Evolutionary conservation across 352 stramenopile genomes (phyloP).

Genomic region (Phytophthora agathidicida): DNA sequence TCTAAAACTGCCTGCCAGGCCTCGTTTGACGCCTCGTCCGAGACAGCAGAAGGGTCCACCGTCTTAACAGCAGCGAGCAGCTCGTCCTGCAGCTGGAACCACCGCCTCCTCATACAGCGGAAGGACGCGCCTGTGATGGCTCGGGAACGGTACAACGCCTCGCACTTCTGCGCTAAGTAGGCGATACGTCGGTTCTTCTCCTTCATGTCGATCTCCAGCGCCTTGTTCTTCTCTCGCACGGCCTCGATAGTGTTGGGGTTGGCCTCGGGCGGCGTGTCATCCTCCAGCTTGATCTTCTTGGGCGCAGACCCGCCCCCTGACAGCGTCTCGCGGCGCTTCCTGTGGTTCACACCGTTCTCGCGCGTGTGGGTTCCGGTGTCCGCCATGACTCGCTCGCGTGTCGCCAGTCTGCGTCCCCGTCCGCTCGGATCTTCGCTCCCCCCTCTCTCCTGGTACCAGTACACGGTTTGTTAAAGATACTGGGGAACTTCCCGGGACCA

Average conservation of each 20-base stretch:
- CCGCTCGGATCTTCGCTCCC: slow-evolving; percentile 33
- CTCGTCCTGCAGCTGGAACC: slow-evolving; percentile 74
- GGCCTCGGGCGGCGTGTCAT: slow-evolving; percentile 62
- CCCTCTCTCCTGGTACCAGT: slow-evolving; percentile 7
- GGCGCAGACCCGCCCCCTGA: slow-evolving; percentile 19
- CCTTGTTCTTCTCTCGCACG: slow-evolving; percentile 76
- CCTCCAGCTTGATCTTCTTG: slow-evolving; percentile 79
- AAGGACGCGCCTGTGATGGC: slow-evolving; percentile 57
- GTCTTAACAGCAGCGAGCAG: slow-evolving; percentile 35
- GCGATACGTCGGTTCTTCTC: slow-evolving; percentile 86
- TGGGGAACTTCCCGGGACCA: too few species aligned
- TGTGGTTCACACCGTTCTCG: slow-evolving; percentile 40
- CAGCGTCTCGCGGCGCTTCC: slow-evolving; percentile 47
- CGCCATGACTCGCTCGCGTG: slow-evolving; percentile 23
- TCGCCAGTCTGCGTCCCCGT: slow-evolving; percentile 10
- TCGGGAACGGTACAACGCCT: slow-evolving; percentile 64
- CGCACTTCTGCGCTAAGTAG: slow-evolving; percentile 71
- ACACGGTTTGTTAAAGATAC: too few species aligned
- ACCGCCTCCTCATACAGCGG: slow-evolving; percentile 63
- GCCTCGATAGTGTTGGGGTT: slow-evolving; percentile 81
- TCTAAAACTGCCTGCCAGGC: slow-evolving; percentile 42
- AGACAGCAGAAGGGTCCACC: slow-evolving; percentile 19
- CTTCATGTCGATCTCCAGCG: slow-evolving; percentile 72
- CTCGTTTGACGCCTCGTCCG: slow-evolving; percentile 23
- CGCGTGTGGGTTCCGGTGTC: slow-evolving; percentile 29